phyloP scores from a whole-genome alignment of 352 stramenopile genomes.

The Phytophthora vignae region DNA sequence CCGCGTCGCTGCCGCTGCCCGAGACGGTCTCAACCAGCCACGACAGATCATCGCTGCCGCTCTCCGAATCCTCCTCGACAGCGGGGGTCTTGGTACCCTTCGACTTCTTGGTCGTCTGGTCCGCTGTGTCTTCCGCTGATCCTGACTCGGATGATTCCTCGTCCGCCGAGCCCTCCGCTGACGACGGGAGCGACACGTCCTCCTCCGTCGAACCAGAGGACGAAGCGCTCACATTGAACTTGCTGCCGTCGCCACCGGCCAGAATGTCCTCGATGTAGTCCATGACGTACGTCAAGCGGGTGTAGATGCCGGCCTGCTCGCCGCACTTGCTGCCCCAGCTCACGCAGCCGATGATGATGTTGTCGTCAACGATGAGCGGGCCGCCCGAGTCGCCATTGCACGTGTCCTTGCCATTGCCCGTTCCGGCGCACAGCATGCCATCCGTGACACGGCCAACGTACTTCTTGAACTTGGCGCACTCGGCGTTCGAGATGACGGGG shows the following conservation, averaged over 20 bases:
- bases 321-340: slow-evolving; percentile 78
- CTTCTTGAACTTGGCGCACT: slow-evolving; percentile 55
- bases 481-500: slow-evolving; percentile 61
- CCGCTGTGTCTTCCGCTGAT: background rate
- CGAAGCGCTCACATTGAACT: slow-evolving; percentile 17
- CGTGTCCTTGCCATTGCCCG: slow-evolving; percentile 50
- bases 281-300: slow-evolving; percentile 60
- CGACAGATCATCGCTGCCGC: slow-evolving; percentile 1
- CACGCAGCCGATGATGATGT: slow-evolving; percentile 66
- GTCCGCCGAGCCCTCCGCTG: slow-evolving; percentile 1
- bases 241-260: slow-evolving; percentile 40
- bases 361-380: slow-evolving; percentile 50
- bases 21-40: background rate
- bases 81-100: slow-evolving; percentile 7
- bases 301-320: slow-evolving; percentile 58
- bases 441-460: slow-evolving; percentile 64
- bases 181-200: slow-evolving; percentile 1
- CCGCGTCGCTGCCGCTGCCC: background rate
- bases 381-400: slow-evolving; percentile 79
- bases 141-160: background rate
- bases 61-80: background rate
- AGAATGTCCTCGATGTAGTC: slow-evolving; percentile 71
- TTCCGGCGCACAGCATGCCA: slow-evolving; percentile 68
- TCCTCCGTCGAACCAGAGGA: slow-evolving; percentile 12
- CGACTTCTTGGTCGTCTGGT: background rate